Percentiles rank a stretch among this genome's conserved stretches.
Evolutionary conservation across 2,329 filamentous ascomycete species (phyloP).

Genomic region (Diaporthe vaccinii): DNA sequence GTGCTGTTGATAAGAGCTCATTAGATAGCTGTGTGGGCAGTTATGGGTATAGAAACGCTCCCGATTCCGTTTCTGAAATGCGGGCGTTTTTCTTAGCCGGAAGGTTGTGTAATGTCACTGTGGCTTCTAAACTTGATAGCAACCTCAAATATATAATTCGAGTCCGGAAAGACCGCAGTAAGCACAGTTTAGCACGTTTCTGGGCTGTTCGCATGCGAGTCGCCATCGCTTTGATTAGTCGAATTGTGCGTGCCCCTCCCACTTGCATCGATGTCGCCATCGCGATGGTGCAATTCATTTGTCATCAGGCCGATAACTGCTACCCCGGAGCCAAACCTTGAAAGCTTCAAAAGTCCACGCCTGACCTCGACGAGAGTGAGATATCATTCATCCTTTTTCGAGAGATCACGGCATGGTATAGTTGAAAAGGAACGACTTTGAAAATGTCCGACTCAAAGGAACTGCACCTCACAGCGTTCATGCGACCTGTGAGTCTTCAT

Average conservation of each 20-base stretch:
- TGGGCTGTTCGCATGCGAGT: neutral
- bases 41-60: no score
- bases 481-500: slow-evolving; percentile 69
- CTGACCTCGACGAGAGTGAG: neutral
- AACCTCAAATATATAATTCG: neutral
- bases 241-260: slow-evolving; percentile 7
- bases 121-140: neutral
- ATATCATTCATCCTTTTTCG: no score
- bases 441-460: slow-evolving; percentile 47
- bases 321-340: neutral
- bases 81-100: no score
- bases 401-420: neutral
- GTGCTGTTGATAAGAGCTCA: no score
- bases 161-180: neutral
- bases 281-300: slow-evolving; percentile 31
- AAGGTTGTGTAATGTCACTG: no score
- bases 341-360: neutral
- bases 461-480: slow-evolving; percentile 70
- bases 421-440: neutral
- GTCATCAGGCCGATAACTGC: slow-evolving; percentile 23
- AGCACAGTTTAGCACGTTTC: neutral
- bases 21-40: no score
- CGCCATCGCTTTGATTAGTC: slow-evolving; percentile 1
- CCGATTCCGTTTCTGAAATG: no score
- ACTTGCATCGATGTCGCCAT: slow-evolving; percentile 36